phyloP scores from a whole-genome alignment of 2,329 filamentous ascomycete genomes.

The Nigrospora osmanthi region DNA sequence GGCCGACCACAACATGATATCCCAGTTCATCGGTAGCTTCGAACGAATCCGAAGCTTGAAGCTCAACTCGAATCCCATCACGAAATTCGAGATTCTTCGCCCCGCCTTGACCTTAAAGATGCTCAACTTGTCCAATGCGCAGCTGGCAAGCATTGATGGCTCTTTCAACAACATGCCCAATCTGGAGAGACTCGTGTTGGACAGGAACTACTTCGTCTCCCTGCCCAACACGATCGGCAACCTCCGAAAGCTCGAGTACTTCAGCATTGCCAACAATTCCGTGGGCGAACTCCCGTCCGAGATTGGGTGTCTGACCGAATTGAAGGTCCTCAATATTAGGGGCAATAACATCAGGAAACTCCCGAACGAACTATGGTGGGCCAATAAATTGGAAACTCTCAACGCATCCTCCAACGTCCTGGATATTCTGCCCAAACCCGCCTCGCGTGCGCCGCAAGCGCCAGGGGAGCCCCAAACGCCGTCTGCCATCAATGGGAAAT shows the following conservation, averaged over 20 bases:
- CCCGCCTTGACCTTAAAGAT: conserved; percentile 75
- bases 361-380: conserved; percentile 94
- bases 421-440: conserved; percentile 81
- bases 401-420: conserved; percentile 95
- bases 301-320: conserved; percentile 78
- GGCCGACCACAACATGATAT: conserved; percentile 88
- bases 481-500: conserved; percentile 29
- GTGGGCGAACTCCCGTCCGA: conserved; percentile 77
- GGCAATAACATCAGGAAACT: conserved; percentile 89
- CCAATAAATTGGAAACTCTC: conserved; percentile 78
- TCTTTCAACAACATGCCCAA: conserved; percentile 83
- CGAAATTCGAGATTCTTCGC: conserved; percentile 76
- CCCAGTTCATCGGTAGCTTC: conserved; percentile 85
- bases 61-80: conserved; percentile 91
- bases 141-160: conserved; percentile 82
- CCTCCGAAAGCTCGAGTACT: conserved; percentile 74
- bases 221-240: conserved; percentile 80
- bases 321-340: conserved; percentile 79
- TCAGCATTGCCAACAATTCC: conserved; percentile 90
- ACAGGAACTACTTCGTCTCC: conserved; percentile 93
- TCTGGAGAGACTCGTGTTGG: conserved; percentile 78
- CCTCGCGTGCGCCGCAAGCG: conserved; percentile 58
- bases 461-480: conserved; percentile 37
- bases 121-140: conserved; percentile 84
- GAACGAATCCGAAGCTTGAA: conserved; percentile 75